Evolutionary conservation across 2,329 filamentous ascomycete genomes (phyloP).

Genomic region (Colletotrichum navitas): DNA sequence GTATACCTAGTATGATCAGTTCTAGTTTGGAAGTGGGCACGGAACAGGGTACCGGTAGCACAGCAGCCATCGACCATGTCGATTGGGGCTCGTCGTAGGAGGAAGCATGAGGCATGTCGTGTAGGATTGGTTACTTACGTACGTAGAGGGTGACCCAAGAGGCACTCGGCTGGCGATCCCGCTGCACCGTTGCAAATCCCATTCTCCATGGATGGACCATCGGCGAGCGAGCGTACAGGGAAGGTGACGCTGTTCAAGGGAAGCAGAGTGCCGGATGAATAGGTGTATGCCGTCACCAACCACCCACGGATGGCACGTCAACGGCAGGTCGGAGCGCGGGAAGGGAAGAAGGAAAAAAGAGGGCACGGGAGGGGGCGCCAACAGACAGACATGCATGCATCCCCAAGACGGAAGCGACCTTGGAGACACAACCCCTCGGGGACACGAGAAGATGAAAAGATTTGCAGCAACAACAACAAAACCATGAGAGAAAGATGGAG

Average conservation of each 20-base stretch:
- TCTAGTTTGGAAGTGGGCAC: neutral
- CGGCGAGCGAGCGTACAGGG: neutral
- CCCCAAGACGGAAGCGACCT: neutral
- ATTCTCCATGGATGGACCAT: neutral
- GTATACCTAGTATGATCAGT: neutral
- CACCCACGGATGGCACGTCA: neutral
- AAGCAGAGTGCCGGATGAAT: neutral
- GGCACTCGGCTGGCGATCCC: neutral
- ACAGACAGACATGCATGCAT: no score
- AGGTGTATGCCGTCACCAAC: neutral
- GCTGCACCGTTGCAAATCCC: neutral
- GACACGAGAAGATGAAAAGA: neutral
- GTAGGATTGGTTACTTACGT: neutral
- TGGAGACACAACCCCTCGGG: neutral
- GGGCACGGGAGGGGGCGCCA: neutral
- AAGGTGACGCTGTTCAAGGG: neutral
- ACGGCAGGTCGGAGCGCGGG: neutral
- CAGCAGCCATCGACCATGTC: neutral
- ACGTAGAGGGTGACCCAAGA: no score
- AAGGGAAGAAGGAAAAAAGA: neutral
- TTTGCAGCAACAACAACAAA: no score
- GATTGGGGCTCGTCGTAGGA: neutral
- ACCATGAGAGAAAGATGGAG: neutral
- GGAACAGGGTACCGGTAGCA: conserved; percentile 25
- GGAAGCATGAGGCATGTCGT: neutral